phyloP scores from a whole-genome alignment of 441 rosid species.

The Syzygium syzygioides region DNA sequence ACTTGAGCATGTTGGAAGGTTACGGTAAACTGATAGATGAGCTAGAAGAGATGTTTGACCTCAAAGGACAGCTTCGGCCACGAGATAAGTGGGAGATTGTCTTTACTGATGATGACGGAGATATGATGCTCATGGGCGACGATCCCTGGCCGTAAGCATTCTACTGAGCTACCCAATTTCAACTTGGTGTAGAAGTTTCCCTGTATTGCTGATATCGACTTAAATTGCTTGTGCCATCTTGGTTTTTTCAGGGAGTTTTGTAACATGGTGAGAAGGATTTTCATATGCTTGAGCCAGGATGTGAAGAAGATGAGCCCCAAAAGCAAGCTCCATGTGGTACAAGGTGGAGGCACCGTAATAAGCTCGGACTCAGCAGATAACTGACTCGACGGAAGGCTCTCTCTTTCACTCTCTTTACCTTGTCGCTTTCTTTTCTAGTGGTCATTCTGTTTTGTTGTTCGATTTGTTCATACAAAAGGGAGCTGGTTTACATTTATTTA shows the following conservation, averaged over 20 bases:
- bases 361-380: constrained; percentile 39
- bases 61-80: constrained; percentile 40
- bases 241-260: constrained; percentile 49
- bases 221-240: not conserved
- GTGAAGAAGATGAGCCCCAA: constrained; percentile 62
- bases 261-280: constrained; percentile 62
- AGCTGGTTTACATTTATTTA: not conserved
- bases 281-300: constrained; percentile 59
- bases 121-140: constrained; percentile 73
- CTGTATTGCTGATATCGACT: not conserved
- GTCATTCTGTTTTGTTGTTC: not conserved
- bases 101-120: constrained; percentile 71
- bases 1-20: constrained; percentile 40
- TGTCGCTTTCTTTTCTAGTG: not conserved
- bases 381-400: constrained; percentile 2
- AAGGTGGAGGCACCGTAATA: constrained; percentile 39
- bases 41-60: constrained; percentile 59
- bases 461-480: not conserved
- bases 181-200: not conserved
- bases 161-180: not conserved
- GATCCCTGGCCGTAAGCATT: constrained; percentile 66
- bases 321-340: constrained; percentile 32
- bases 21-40: constrained; percentile 51
- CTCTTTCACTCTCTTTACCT: not conserved
- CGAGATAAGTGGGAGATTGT: constrained; percentile 60